A percentile compares a stretch with the other conserved stretches of the same genome.
Evolutionary conservation across 352 stramenopile genomes (phyloP).

Genomic region (Pythium aphanidermatum): DNA sequence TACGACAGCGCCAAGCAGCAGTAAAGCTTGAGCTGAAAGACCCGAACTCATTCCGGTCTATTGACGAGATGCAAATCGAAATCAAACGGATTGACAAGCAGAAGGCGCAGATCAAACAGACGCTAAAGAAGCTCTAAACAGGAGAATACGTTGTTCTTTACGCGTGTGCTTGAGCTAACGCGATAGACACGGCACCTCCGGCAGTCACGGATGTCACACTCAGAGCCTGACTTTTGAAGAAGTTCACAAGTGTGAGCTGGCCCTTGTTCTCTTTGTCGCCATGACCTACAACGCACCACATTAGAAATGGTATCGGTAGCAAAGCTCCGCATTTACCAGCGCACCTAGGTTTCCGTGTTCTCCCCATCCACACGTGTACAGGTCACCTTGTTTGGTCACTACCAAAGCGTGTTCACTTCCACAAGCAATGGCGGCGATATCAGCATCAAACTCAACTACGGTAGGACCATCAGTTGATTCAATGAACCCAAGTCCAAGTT

Average conservation of each 20-base stretch:
- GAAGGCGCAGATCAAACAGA: slow-evolving; percentile 23
- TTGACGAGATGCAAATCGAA: slow-evolving; percentile 16
- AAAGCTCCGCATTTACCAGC: slow-evolving; percentile 1
- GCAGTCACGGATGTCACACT: slow-evolving; percentile 31
- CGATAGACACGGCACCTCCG: slow-evolving; percentile 65
- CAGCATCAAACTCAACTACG: slow-evolving; percentile 15
- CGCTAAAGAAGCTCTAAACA: slow-evolving; percentile 17
- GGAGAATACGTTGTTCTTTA: no score
- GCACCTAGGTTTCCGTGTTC: slow-evolving; percentile 82
- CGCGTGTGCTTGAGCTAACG: no score
- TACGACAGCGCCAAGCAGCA: slow-evolving; percentile 12
- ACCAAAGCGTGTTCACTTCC: slow-evolving; percentile 74
- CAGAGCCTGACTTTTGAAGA: slow-evolving; percentile 29
- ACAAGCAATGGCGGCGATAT: slow-evolving; percentile 47
- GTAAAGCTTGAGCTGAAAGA: slow-evolving; percentile 10
- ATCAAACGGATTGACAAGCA: slow-evolving; percentile 25
- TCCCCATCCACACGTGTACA: slow-evolving; percentile 78
- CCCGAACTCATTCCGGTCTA: slow-evolving; percentile 9
- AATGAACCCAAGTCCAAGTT: slow-evolving; percentile 37
- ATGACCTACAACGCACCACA: slow-evolving; percentile 32
- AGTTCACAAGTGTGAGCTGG: slow-evolving; percentile 34
- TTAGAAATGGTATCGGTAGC: no score
- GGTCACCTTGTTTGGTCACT: slow-evolving; percentile 32
- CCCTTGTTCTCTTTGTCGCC: slow-evolving; percentile 36
- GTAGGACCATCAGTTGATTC: slow-evolving; percentile 9